phyloP scores from a whole-genome alignment of 2,329 filamentous ascomycete genomes.

The Botrytis elliptica region DNA sequence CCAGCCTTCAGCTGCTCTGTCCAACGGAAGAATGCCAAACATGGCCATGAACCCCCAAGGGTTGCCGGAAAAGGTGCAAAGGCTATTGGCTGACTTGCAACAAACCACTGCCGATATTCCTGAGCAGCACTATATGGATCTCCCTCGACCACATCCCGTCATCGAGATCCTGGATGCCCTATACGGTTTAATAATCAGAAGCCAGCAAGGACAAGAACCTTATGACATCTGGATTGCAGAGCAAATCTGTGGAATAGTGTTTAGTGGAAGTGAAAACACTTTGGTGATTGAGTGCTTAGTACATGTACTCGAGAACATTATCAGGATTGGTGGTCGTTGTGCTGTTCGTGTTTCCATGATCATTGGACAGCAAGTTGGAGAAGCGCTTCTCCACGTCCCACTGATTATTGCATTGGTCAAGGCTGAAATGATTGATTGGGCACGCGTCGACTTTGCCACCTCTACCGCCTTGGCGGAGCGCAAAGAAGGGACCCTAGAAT shows the following conservation, averaged over 20 bases:
- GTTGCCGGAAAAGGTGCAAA: constrained; percentile 56
- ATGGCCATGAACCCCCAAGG: constrained; percentile 49
- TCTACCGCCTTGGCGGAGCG: constrained; percentile 70
- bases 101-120: constrained; percentile 52
- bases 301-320: constrained; percentile 59
- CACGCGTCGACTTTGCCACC: constrained; percentile 67
- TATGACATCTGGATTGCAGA: constrained; percentile 59
- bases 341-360: constrained; percentile 54
- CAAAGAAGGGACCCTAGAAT: constrained; percentile 70
- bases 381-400: constrained; percentile 56
- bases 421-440: constrained; percentile 62
- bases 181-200: constrained; percentile 62
- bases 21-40: constrained; percentile 53
- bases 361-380: constrained; percentile 57
- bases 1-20: constrained; percentile 49
- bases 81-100: constrained; percentile 57
- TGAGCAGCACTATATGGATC: constrained; percentile 59
- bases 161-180: constrained; percentile 63
- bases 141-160: constrained; percentile 58
- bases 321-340: constrained; percentile 55
- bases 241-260: constrained; percentile 57
- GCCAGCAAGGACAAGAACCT: constrained; percentile 59
- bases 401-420: constrained; percentile 57
- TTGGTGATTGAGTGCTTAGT: constrained; percentile 61
- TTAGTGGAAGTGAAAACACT: constrained; percentile 51